A percentile compares a stretch with the other conserved stretches of the same genome.
Evolutionary conservation across 1,284 basidiomycete genomes (phyloP).

Genomic region (Cutaneotrichosporon curvatum): DNA sequence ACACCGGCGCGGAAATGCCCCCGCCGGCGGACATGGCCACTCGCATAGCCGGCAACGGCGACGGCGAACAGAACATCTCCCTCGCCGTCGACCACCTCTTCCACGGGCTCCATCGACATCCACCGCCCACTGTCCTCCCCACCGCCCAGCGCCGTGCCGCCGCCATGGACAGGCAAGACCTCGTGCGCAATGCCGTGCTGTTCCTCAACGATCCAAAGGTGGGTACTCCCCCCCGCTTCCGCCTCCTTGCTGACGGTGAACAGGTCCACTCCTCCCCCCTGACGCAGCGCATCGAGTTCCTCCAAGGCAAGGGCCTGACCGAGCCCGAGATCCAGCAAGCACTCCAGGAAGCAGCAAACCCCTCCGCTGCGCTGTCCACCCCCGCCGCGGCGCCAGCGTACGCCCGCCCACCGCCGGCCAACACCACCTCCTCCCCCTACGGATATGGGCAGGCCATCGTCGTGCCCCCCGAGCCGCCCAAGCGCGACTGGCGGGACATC

Average conservation of each 20-base stretch:
- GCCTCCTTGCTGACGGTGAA: neutral
- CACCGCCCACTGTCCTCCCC: neutral
- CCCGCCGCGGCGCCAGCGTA: conserved; percentile 39
- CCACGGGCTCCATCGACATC: neutral
- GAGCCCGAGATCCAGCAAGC: conserved; percentile 81
- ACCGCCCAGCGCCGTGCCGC: neutral
- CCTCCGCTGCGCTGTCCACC: conserved; percentile 4
- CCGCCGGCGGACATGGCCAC: too few relatives aligned
- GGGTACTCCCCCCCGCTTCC: conserved; percentile 3
- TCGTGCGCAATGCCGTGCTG: conserved; percentile 68
- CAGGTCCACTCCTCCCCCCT: conserved; percentile 60
- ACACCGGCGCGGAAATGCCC: too few relatives aligned
- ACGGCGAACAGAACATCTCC: too few relatives aligned
- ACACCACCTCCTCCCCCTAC: conserved; percentile 39
- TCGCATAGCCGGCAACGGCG: too few relatives aligned
- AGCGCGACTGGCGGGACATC: conserved; percentile 85
- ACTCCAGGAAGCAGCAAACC: conserved; percentile 54
- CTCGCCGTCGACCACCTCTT: too few relatives aligned
- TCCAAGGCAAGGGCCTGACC: conserved; percentile 86
- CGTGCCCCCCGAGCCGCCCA: conserved; percentile 47
- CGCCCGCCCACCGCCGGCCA: conserved; percentile 8
- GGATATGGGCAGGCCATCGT: conserved; percentile 12
- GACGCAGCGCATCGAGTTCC: conserved; percentile 80
- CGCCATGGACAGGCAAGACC: conserved; percentile 53
- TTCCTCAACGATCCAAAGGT: conserved; percentile 62